Percentiles rank a stretch among this genome's conserved stretches.
Conservation (phyloP, 495 filamentous ascomycete species). For the Clavariopsis aquatica region DNA sequence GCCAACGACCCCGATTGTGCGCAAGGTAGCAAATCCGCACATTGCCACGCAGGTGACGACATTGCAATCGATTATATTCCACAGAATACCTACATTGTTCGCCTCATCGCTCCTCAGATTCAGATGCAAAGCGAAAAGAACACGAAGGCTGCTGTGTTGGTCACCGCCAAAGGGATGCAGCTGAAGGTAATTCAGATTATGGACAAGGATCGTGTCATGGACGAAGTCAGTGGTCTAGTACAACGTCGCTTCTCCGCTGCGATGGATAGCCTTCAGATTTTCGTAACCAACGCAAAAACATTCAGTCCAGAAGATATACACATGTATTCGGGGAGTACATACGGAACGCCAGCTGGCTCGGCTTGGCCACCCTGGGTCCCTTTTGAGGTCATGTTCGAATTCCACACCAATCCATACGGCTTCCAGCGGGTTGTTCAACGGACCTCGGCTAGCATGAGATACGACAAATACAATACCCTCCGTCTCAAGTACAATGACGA, state of each 20-base stretch:
- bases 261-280: slow-evolving; percentile 97
- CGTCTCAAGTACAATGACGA: slow-evolving; percentile 98
- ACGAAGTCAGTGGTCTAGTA: slow-evolving; percentile 91
- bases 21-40: slow-evolving; percentile 21
- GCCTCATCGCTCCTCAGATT: slow-evolving; percentile 94
- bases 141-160: slow-evolving; percentile 84
- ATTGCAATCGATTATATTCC: slow-evolving; percentile 89
- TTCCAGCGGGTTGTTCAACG: slow-evolving; percentile 93
- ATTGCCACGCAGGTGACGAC: slow-evolving; percentile 59
- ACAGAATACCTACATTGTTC: slow-evolving; percentile 90
- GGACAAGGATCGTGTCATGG: slow-evolving; percentile 88
- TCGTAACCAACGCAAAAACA: slow-evolving; percentile 88
- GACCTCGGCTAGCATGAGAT: slow-evolving; percentile 89
- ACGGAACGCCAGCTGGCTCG: slow-evolving; percentile 79
- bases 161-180: slow-evolving; percentile 94
- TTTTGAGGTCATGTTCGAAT: slow-evolving; percentile 97
- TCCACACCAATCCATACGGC: slow-evolving; percentile 84
- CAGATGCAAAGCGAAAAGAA: slow-evolving; percentile 99
- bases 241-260: slow-evolving; percentile 90
- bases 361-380: slow-evolving; percentile 98
- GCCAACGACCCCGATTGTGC: slow-evolving; percentile 60
- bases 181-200: slow-evolving; percentile 95
- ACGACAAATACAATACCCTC: slow-evolving; percentile 97
- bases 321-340: slow-evolving; percentile 90
- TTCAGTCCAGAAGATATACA: slow-evolving; percentile 78